These are phyloP conservation scores for Kurtzmaniella quercitrusa DNA, from an alignment of 1,139 yeast species.

Conservation along the genomic window DNA sequence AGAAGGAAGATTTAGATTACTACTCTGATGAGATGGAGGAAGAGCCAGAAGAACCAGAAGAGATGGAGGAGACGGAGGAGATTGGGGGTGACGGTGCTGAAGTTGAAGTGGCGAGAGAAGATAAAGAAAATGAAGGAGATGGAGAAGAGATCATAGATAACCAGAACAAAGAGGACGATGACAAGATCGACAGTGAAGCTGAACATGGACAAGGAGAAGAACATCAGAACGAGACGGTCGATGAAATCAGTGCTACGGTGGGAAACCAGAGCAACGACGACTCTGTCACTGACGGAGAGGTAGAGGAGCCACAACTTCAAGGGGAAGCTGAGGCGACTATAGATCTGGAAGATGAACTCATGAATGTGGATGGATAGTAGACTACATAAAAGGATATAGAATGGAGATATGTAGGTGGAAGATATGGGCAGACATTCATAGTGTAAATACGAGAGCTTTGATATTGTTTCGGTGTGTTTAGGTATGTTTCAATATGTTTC, in stretches of 20 bases:
- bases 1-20: constrained; percentile 13
- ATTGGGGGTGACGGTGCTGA: constrained; percentile 13
- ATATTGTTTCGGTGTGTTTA: too few relatives aligned
- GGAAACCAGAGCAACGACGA: constrained; percentile 9
- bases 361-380: constrained; percentile 3
- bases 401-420: too few relatives aligned
- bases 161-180: constrained; percentile 6
- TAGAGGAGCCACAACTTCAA: not conserved
- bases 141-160: constrained; percentile 10
- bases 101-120: constrained; percentile 7
- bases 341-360: constrained; percentile 6
- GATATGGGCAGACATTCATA: too few relatives aligned
- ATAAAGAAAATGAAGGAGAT: constrained; percentile 21
- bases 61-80: constrained; percentile 12
- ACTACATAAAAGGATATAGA: too few relatives aligned
- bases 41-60: constrained; percentile 9
- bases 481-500: too few relatives aligned
- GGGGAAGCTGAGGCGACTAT: constrained; percentile 1
- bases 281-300: not conserved
- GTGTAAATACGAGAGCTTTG: too few relatives aligned
- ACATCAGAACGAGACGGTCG: constrained; percentile 8
- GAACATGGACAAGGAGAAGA: constrained; percentile 11
- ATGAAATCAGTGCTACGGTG: not conserved
- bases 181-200: constrained; percentile 10
- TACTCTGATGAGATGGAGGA: constrained; percentile 7